Evolutionary conservation across 345 rosid species (phyloP), one percentile per base, ranked within the genome.

Genomic region (Citrus reticulata): DNA sequence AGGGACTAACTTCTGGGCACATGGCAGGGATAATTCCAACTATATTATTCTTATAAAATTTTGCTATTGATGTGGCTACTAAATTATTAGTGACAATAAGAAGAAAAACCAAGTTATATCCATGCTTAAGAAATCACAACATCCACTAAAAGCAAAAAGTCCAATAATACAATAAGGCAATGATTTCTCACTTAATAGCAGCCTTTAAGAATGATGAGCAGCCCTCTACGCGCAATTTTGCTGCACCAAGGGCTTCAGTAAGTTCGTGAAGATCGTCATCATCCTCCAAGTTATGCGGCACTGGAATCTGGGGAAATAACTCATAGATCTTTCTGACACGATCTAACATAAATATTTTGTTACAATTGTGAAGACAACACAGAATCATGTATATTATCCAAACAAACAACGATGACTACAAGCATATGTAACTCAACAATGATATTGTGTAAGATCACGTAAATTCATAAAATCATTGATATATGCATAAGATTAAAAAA

Each of bases 191-290:
- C 98, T 79, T 96, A 58, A 93, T 84, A 80, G 99, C 97, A 84
- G 94, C 93, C 90, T 83, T 93, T 86, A 96, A 83, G 88, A 91
- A 94, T 5, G 99, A 88, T 69, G 91, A 80, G 87, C 98, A 91
- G 77, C 92, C 83, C 32, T 96, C 95, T 2, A 94, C 94, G 24
- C 93, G 92, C 61, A 86, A 86, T 88, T 95, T 94, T 71, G 99
- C 97, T 62, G 89, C 98, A 25, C 91, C 95, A 64, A 96, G 91
- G 78, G 95, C 92, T 86, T 93, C 97, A 24, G 90, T 70, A 80
- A 96, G 92, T 82, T 92, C 79, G 68, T 93, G 95, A 65, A 93
- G 84, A 72, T 91, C 97, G 16, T 92, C 95, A 64, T 91, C 95
- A 27, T 86, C 95, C 6, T 70, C 91, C 87, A 96, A 76, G 63